Base-by-base conservation (phyloP, 108 stramenopile genomes). In the Licmophora abbreviata region DNA sequence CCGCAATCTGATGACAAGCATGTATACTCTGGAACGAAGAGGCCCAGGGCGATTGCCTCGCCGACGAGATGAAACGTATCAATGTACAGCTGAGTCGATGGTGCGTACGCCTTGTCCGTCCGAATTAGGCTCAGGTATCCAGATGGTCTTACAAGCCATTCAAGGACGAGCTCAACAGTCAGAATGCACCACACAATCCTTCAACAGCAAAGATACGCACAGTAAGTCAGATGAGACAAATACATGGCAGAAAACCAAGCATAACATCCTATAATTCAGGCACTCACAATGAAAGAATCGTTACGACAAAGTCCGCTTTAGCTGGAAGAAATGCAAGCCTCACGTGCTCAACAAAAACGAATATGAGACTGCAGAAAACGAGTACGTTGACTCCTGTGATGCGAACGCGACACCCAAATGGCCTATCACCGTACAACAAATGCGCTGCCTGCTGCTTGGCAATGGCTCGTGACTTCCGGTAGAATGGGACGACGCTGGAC, bases 101-200 rank as follows among this genome's bases (percentile, higher is more conserved):
- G 91, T 12, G 74, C 56, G 56, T 64, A 92, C 0, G 85, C 84
- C 21, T 83, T 69, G 28, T 88, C 85, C 12, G 81, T 72, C 41
- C 34, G 51, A 27, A 86, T 64, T 23, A 88, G 44, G n/a, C 54
- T 40, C 18, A 24, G 47, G 58, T 83, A 92, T 34, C 63, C 68
- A 2, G 50, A 34, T 7, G 91, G 91, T n/a, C 91, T 69, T 11
- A 81, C 76, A 44, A 71, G 57, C 11, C 69, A n/a, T 54, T 88
- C 91, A 43, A 81, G 60, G 2, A 88, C 9, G 6, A 92, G 70
- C 56, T 92, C 91, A 38, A 86, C 8, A 12, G 79, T 45, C 26
- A 88, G 54, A 20, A 86, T 61, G 3, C 64, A 15, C 85, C 85
- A 91, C 7, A 84, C 73, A 22, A 74, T 44, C 15, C 82, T 83